Conservation (phyloP, 192 early-diverging fungal species). For the Jimgerdemannia lactiflua region DNA sequence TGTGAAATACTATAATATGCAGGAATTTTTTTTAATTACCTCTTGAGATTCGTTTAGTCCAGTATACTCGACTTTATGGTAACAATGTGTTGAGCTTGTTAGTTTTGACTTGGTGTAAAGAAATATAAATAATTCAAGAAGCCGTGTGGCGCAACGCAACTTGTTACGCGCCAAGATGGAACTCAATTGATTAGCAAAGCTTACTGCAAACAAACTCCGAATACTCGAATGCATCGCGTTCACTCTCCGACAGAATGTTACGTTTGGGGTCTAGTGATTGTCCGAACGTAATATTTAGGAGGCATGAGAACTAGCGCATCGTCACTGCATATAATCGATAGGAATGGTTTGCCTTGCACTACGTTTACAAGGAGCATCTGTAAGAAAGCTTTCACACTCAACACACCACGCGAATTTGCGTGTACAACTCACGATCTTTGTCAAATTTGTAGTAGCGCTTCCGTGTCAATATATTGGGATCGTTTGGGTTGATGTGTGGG, state of each 20-base stretch:
- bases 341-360: no score
- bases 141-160: no score
- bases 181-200: background rate
- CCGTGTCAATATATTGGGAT: background rate
- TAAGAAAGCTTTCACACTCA: no score
- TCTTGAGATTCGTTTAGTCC: conserved; percentile 24
- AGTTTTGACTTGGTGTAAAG: no score
- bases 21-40: background rate
- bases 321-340: no score
- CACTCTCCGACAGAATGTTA: conserved; percentile 5
- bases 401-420: background rate
- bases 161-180: no score
- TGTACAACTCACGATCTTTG: background rate
- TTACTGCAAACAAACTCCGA: conserved; percentile 22
- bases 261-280: background rate
- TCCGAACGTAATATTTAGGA: no score
- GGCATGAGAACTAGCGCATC: no score
- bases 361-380: no score
- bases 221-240: conserved; percentile 10
- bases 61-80: conserved; percentile 19
- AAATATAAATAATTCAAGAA: no score
- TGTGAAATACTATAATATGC: no score
- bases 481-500: conserved; percentile 12
- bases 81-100: no score
- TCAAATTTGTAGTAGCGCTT: background rate